Evolutionary conservation across 352 stramenopile genomes (phyloP).

Genomic region (Pythium inflatum): DNA sequence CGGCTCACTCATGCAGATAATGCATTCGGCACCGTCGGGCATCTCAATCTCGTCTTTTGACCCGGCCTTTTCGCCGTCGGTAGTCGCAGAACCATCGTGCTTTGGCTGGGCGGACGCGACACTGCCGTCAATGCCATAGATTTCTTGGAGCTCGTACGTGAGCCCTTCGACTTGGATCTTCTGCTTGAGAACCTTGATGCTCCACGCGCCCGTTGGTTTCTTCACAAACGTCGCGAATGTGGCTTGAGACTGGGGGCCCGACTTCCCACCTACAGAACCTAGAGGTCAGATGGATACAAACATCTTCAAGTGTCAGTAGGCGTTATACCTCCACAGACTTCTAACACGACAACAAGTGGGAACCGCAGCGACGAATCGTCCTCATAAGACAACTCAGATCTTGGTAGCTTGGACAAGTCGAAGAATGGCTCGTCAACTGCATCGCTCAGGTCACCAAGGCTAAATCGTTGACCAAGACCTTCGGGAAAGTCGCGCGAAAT

Average conservation of each 20-base stretch:
- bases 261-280: constrained; percentile 17
- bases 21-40: constrained; percentile 81
- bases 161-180: constrained; percentile 74
- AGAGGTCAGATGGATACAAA: too few species aligned
- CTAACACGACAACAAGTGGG: constrained; percentile 71
- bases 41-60: constrained; percentile 57
- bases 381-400: constrained; percentile 55
- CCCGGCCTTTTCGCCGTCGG: constrained; percentile 19
- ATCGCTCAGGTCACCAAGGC: constrained; percentile 33
- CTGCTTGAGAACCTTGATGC: constrained; percentile 84
- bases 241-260: constrained; percentile 67
- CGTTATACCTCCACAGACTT: constrained; percentile 65
- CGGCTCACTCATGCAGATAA: constrained; percentile 85
- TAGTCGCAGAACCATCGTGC: constrained; percentile 15
- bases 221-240: constrained; percentile 79
- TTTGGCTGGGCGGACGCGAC: constrained; percentile 49
- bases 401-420: constrained; percentile 47
- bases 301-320: neutral
- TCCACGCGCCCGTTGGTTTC: constrained; percentile 46
- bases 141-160: constrained; percentile 88
- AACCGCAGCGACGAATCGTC: constrained; percentile 43
- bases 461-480: constrained; percentile 62
- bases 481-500: constrained; percentile 50
- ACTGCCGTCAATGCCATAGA: constrained; percentile 84
- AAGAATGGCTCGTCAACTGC: constrained; percentile 28